Evolutionary conservation across 352 stramenopile genomes (phyloP).

Genomic region (Globisporangium carolinianum): DNA sequence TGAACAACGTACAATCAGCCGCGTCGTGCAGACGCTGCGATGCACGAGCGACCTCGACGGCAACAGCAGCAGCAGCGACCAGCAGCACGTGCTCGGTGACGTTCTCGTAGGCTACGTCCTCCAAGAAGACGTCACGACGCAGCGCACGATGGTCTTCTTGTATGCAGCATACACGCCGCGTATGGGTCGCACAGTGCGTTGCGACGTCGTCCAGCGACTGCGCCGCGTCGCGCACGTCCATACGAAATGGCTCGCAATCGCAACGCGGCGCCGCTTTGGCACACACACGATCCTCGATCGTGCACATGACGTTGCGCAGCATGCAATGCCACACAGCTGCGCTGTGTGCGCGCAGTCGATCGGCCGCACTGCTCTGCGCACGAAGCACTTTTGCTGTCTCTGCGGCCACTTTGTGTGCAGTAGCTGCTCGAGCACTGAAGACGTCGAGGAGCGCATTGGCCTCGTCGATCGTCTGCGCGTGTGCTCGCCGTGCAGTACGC

Average conservation of each 20-base stretch:
- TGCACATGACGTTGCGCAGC: not conserved
- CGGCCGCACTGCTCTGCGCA: constrained; percentile 8
- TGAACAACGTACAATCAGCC: constrained; percentile 4
- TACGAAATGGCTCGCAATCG: constrained; percentile 13
- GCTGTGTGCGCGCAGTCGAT: constrained; percentile 7
- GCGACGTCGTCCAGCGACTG: constrained; percentile 11
- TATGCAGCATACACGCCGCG: constrained; percentile 10
- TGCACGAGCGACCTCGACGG: constrained; percentile 3
- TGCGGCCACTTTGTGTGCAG: constrained; percentile 30
- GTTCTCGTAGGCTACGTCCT: constrained; percentile 15
- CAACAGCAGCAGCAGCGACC: not conserved
- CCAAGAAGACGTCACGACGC: constrained; percentile 12
- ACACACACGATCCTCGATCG: constrained; percentile 10
- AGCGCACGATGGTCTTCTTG: constrained; percentile 17
- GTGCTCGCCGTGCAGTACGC: constrained; percentile 31
- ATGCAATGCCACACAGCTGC: constrained; percentile 7
- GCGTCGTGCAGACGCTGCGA: constrained; percentile 16
- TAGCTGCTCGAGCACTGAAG: constrained; percentile 27
- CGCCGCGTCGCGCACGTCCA: constrained; percentile 5
- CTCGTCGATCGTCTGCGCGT: constrained; percentile 29
- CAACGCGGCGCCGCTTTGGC: constrained; percentile 15
- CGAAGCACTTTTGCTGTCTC: constrained; percentile 26
- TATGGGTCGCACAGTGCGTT: not conserved
- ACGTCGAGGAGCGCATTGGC: constrained; percentile 32
- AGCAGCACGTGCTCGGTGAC: constrained; percentile 6